Percentiles rank a stretch among this genome's conserved stretches.
These are phyloP conservation scores for Scutellaria baicalensis DNA, from an alignment of 257 asterid species.

Conservation along the genomic window DNA sequence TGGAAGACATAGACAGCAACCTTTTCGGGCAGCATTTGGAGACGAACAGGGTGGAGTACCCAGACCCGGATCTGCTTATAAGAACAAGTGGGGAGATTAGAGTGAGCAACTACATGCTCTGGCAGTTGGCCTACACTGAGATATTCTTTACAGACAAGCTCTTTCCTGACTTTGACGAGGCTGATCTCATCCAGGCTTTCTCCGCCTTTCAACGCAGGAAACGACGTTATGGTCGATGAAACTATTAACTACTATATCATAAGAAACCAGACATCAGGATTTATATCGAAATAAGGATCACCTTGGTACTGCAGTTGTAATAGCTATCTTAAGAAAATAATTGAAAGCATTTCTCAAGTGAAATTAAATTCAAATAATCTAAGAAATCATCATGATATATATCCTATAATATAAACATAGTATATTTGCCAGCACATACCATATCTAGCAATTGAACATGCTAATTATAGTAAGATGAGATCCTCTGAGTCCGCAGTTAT, in stretches of 20 bases:
- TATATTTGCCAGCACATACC: no score
- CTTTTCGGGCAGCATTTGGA: conserved; percentile 11
- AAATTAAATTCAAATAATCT: not conserved
- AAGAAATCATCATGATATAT: not conserved
- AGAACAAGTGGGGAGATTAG: conserved; percentile 28
- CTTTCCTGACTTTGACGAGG: conserved; percentile 3
- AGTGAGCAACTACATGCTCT: conserved; percentile 28
- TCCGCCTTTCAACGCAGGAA: conserved; percentile 15
- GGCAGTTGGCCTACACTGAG: conserved; percentile 33
- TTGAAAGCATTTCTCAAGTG: not conserved
- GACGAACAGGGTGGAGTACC: not conserved
- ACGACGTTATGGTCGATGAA: not conserved
- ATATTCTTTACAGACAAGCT: not conserved
- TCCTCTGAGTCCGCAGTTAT: not conserved
- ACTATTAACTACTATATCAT: no score
- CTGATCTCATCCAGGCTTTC: conserved; percentile 11
- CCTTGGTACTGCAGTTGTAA: no score
- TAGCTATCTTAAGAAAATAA: no score
- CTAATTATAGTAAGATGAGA: not conserved
- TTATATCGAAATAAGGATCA: no score
- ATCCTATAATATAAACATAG: no score
- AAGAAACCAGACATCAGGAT: no score
- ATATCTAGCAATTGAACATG: not conserved
- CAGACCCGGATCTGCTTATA: conserved; percentile 28
- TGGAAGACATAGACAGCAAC: not conserved